These are phyloP conservation scores for Agrostemma githago DNA, from an alignment of 148 eudicot species.

Conservation along the genomic window DNA sequence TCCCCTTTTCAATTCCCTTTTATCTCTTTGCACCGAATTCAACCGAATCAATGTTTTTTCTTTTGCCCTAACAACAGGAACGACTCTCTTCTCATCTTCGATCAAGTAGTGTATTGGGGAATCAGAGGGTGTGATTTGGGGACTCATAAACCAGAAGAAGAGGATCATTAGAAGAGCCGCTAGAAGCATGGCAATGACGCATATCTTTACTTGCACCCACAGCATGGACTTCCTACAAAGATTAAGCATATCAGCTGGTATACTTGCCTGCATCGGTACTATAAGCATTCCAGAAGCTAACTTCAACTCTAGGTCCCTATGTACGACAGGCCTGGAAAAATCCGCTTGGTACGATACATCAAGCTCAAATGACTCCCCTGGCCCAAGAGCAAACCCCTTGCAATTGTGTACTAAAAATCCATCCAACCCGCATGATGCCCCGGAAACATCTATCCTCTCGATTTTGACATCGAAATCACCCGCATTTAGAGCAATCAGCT, in stretches of 20 bases:
- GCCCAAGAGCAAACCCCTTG: slow-evolving; percentile 58
- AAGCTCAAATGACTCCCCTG: slow-evolving; percentile 60
- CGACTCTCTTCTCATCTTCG: slow-evolving; percentile 32
- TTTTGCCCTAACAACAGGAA: slow-evolving; percentile 22
- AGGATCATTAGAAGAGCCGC: slow-evolving; percentile 29
- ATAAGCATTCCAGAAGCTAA: slow-evolving; percentile 59
- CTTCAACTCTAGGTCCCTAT: slow-evolving; percentile 70
- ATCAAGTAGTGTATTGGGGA: slow-evolving; percentile 24
- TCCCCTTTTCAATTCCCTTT: slow-evolving; percentile 18
- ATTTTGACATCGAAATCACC: slow-evolving; percentile 70
- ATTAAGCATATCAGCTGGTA: slow-evolving; percentile 38
- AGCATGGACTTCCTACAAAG: slow-evolving; percentile 43
- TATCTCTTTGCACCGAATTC: slow-evolving; percentile 26
- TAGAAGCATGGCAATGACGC: slow-evolving; percentile 29
- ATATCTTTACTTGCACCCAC: slow-evolving; percentile 44
- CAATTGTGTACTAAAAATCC: slow-evolving; percentile 70
- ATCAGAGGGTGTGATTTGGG: slow-evolving; percentile 25
- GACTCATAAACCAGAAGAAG: slow-evolving; percentile 32
- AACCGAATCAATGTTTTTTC: slow-evolving; percentile 25
- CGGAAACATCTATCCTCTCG: slow-evolving; percentile 57
- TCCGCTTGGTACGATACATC: slow-evolving; percentile 56
- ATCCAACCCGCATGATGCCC: slow-evolving; percentile 60
- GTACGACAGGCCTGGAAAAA: slow-evolving; percentile 45
- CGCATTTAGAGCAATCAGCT: slow-evolving; percentile 51
- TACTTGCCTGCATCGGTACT: slow-evolving; percentile 77